These are phyloP conservation scores for Schrenkiella parvula DNA, from an alignment of 345 rosid genomes.

Conservation along the genomic window DNA sequence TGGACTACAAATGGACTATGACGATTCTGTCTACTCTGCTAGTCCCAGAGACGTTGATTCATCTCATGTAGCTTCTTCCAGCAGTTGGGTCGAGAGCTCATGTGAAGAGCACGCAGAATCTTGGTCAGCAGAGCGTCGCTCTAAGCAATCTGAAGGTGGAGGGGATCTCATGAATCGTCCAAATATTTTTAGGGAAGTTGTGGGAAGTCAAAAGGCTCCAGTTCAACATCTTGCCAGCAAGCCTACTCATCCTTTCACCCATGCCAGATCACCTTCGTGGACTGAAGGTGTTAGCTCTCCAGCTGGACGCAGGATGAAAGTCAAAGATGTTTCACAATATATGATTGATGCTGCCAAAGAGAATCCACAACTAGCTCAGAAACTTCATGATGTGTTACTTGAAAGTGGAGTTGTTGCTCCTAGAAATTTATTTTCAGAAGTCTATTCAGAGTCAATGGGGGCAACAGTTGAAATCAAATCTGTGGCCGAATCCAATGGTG, in stretches of 20 bases:
- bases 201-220: constrained; percentile 31
- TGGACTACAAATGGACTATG: constrained; percentile 61
- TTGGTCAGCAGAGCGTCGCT: constrained; percentile 51
- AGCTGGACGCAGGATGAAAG: constrained; percentile 81
- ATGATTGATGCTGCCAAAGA: constrained; percentile 97
- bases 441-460: constrained; percentile 51
- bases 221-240: constrained; percentile 38
- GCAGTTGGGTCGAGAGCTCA: constrained; percentile 61
- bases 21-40: constrained; percentile 55
- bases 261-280: constrained; percentile 91
- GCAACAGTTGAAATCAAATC: constrained; percentile 43
- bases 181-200: constrained; percentile 22
- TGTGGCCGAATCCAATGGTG: constrained; percentile 40
- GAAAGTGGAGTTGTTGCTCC: constrained; percentile 96
- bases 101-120: constrained; percentile 57
- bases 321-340: constrained; percentile 87
- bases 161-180: constrained; percentile 31
- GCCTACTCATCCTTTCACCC: constrained; percentile 50
- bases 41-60: constrained; percentile 72
- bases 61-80: constrained; percentile 57
- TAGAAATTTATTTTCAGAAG: constrained; percentile 67
- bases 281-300: constrained; percentile 94
- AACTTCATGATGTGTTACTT: constrained; percentile 85
- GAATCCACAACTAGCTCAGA: constrained; percentile 86
- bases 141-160: constrained; percentile 44